Evolutionary conservation across 1,284 basidiomycete genomes (phyloP).

Genomic region (Rhodotorula sp.): DNA sequence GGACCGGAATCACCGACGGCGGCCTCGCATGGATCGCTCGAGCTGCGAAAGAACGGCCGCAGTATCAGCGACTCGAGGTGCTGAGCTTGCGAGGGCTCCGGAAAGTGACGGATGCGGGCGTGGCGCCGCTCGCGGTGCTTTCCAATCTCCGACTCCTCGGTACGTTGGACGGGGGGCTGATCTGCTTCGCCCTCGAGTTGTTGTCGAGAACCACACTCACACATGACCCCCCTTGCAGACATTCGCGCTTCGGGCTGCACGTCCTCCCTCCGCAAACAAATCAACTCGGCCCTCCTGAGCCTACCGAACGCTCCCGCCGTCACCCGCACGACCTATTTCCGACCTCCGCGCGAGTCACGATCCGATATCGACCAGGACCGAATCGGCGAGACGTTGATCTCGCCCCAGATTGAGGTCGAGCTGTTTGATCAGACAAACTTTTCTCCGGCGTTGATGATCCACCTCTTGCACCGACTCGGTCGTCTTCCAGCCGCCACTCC

Average conservation of each 20-base stretch:
- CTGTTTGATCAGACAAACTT: constrained; percentile 25
- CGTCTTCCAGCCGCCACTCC: not conserved
- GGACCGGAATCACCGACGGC: constrained; percentile 19
- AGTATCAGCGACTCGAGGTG: constrained; percentile 17
- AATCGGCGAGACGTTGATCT: not conserved
- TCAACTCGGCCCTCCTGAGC: constrained; percentile 1
- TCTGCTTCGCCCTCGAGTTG: not conserved
- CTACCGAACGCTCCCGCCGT: not conserved
- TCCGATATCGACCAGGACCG: not conserved
- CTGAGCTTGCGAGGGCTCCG: constrained; percentile 7
- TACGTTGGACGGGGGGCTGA: not conserved
- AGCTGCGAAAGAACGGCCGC: constrained; percentile 2
- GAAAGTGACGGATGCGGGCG: constrained; percentile 17
- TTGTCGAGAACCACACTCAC: not conserved
- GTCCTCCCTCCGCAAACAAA: not conserved
- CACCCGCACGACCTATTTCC: not conserved
- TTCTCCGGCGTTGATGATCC: constrained; percentile 17
- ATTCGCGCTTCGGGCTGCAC: constrained; percentile 23
- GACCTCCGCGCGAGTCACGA: not conserved
- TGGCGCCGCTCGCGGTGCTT: constrained; percentile 6
- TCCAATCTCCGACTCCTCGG: constrained; percentile 22
- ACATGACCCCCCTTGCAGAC: constrained; percentile 1
- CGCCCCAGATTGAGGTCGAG: constrained; percentile 8
- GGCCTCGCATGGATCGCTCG: constrained; percentile 28
- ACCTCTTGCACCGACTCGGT: constrained; percentile 21